These are phyloP conservation scores for Xeromyces bisporus DNA, from an alignment of 495 filamentous ascomycete species.

Conservation along the genomic window DNA sequence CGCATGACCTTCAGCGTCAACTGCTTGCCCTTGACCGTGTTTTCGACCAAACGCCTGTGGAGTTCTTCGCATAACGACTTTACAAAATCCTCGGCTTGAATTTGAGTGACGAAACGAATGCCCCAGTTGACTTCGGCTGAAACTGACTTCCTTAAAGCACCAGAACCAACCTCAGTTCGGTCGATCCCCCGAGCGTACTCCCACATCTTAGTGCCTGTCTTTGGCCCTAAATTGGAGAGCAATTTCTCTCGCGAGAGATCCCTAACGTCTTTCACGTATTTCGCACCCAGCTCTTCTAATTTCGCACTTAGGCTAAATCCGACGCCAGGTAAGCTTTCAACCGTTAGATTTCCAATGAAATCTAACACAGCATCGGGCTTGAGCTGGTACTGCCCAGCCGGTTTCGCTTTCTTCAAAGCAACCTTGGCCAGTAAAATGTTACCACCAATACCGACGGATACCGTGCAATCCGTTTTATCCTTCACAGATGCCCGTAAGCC, in stretches of 20 bases:
- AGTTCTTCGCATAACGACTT: conserved; percentile 68
- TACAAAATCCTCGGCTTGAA: conserved; percentile 82
- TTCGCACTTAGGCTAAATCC: conserved; percentile 71
- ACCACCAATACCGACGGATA: conserved; percentile 85
- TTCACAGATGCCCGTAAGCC: conserved; percentile 51
- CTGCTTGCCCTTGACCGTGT: conserved; percentile 69
- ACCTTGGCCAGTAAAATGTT: conserved; percentile 87
- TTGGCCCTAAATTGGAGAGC: conserved; percentile 58
- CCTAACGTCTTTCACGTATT: conserved; percentile 65
- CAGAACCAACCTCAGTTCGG: conserved; percentile 67
- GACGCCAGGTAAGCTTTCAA: conserved; percentile 73
- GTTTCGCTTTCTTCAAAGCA: conserved; percentile 81
- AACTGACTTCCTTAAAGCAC: conserved; percentile 68
- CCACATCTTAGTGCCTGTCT: conserved; percentile 82
- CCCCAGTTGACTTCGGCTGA: conserved; percentile 98
- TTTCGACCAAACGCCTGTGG: conserved; percentile 58
- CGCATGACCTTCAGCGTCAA: conserved; percentile 89
- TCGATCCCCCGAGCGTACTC: conserved; percentile 87
- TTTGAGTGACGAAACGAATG: conserved; percentile 77
- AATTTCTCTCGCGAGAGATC: conserved; percentile 59
- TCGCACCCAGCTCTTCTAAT: conserved; percentile 73
- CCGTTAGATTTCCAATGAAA: conserved; percentile 56
- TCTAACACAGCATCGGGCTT: conserved; percentile 61
- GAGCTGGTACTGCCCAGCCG: conserved; percentile 80
- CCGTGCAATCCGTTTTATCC: conserved; percentile 59